These are phyloP conservation scores for Arthrobotrys iridis DNA, from an alignment of 2,329 filamentous ascomycete genomes.

Conservation along the genomic window DNA sequence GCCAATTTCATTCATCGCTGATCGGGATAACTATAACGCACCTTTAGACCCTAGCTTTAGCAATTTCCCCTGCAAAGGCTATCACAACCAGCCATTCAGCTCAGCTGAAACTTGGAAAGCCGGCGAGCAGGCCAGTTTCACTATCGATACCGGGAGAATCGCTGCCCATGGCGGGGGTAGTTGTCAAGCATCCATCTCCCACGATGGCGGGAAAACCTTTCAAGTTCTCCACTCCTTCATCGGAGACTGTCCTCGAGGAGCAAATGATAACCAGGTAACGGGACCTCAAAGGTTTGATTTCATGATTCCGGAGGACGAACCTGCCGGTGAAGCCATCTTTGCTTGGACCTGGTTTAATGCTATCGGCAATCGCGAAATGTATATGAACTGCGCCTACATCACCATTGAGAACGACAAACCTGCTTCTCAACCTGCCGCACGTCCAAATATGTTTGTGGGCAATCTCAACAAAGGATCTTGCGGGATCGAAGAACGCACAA, in stretches of 20 bases:
- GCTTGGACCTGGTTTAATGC: constrained; percentile 78
- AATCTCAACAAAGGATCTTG: constrained; percentile 15
- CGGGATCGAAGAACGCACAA: neutral
- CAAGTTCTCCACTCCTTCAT: constrained; percentile 90
- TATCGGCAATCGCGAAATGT: constrained; percentile 82
- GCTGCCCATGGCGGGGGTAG: constrained; percentile 90
- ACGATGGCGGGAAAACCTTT: constrained; percentile 79
- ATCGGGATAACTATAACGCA: constrained; percentile 70
- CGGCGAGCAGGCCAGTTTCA: constrained; percentile 52
- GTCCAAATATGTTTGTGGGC: constrained; percentile 45
- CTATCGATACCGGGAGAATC: constrained; percentile 16
- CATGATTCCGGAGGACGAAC: constrained; percentile 65
- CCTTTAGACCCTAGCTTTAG: constrained; percentile 71
- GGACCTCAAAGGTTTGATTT: constrained; percentile 77
- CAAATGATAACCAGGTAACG: constrained; percentile 65
- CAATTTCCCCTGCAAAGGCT: constrained; percentile 81
- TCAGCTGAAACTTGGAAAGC: constrained; percentile 53
- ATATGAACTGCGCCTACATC: constrained; percentile 84
- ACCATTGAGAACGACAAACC: constrained; percentile 66
- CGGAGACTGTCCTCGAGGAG: constrained; percentile 78
- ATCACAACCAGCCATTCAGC: constrained; percentile 61
- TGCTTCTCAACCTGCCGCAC: neutral
- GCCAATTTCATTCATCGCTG: constrained; percentile 68
- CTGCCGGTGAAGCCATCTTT: constrained; percentile 54
- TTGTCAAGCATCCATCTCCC: constrained; percentile 87